These are phyloP conservation scores for Nicotiana undulata DNA, from an alignment of 257 asterid genomes.

Conservation along the genomic window DNA sequence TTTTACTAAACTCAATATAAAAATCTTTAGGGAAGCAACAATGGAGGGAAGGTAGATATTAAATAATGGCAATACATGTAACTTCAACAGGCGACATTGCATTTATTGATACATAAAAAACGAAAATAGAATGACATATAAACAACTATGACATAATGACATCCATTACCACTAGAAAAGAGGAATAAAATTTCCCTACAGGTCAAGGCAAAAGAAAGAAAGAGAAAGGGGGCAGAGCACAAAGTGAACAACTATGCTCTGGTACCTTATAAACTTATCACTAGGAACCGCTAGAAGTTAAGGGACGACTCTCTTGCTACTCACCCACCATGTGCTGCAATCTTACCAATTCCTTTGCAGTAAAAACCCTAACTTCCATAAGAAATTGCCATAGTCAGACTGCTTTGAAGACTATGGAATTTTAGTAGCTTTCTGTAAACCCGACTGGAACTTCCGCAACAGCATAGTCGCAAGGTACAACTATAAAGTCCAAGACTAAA, in stretches of 20 bases:
- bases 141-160: no score
- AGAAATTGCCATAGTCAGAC: neutral
- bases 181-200: neutral
- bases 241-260: neutral
- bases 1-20: neutral
- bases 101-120: neutral
- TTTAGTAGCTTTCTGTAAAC: neutral
- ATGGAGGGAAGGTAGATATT: neutral
- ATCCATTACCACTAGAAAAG: neutral
- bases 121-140: neutral
- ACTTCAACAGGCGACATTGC: neutral
- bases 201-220: neutral
- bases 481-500: neutral
- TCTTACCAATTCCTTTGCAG: neutral
- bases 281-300: neutral
- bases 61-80: neutral
- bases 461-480: neutral
- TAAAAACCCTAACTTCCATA: neutral
- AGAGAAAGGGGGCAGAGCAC: neutral
- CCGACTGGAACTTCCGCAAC: neutral
- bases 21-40: neutral
- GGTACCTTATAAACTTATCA: neutral
- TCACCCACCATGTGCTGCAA: neutral
- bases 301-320: neutral
- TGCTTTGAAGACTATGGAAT: neutral